Percentiles rank a stretch among this genome's conserved stretches.
Conservation (phyloP, 257 asterid genomes). For the Echium plantagineum region DNA sequence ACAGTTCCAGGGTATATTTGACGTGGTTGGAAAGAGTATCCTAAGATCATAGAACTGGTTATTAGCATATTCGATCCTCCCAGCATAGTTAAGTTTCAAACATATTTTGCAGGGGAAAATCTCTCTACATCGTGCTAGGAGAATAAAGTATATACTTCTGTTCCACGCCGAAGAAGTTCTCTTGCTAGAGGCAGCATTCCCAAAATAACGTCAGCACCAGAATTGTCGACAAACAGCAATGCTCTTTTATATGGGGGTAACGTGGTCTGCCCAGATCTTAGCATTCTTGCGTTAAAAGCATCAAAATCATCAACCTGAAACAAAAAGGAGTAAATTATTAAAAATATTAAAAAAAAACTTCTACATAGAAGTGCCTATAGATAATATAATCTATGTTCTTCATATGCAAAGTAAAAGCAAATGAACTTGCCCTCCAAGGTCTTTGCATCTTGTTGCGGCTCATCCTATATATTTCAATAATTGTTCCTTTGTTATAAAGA, state of each 20-base stretch:
- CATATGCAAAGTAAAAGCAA: not conserved
- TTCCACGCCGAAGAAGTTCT: slow-evolving; percentile 89
- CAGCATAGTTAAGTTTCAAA: not conserved
- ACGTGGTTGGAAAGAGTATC: not conserved
- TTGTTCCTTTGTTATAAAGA: slow-evolving; percentile 89
- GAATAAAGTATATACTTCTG: slow-evolving; percentile 64
- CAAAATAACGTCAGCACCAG: slow-evolving; percentile 88
- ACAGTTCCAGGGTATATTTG: not conserved
- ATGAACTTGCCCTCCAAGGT: slow-evolving; percentile 83
- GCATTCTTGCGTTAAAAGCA: slow-evolving; percentile 63
- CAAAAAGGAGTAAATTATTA: too few relatives aligned
- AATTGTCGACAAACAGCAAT: slow-evolving; percentile 86
- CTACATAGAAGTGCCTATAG: not conserved
- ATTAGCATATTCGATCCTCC: not conserved
- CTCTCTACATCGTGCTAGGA: too few relatives aligned
- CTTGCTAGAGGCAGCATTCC: slow-evolving; percentile 99
- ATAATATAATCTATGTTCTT: not conserved
- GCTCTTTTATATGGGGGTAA: slow-evolving; percentile 65
- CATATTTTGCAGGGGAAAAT: not conserved
- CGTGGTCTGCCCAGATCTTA: slow-evolving; percentile 52
- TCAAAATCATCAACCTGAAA: slow-evolving; percentile 85
- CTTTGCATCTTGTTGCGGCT: slow-evolving; percentile 98
- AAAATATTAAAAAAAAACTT: not conserved
- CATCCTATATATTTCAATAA: slow-evolving; percentile 93
- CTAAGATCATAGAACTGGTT: not conserved